Conservation (phyloP, 768 basidiomycete species). For the Tubosaeta brunneosetosa region DNA sequence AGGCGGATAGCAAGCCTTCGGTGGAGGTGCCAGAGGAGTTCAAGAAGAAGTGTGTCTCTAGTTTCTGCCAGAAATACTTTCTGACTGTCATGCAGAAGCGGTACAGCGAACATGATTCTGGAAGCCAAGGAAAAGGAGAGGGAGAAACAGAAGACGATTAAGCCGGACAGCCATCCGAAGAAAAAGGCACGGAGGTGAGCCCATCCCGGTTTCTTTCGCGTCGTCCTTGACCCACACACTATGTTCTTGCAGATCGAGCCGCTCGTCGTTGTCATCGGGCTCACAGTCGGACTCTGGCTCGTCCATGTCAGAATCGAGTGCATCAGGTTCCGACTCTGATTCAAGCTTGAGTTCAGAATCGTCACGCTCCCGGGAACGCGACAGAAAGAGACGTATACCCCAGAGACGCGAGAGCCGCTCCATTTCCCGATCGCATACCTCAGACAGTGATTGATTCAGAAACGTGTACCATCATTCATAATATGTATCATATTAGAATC, state of each 20-base stretch:
- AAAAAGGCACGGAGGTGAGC: slow-evolving; percentile 39
- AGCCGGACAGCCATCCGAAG: slow-evolving; percentile 27
- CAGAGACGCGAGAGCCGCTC: slow-evolving; percentile 21
- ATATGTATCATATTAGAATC: slow-evolving; percentile 10
- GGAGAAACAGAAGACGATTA: slow-evolving; percentile 35
- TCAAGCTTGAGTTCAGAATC: slow-evolving; percentile 42
- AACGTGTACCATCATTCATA: slow-evolving; percentile 6
- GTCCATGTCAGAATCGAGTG: slow-evolving; percentile 39
- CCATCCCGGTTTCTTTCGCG: slow-evolving; percentile 20
- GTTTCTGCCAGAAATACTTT: neutral
- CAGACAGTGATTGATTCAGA: slow-evolving; percentile 15
- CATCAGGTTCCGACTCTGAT: slow-evolving; percentile 37
- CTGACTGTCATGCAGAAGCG: slow-evolving; percentile 42
- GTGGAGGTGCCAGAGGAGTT: slow-evolving; percentile 91
- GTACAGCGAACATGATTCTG: slow-evolving; percentile 82
- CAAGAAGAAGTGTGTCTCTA: slow-evolving; percentile 59
- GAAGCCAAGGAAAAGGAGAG: slow-evolving; percentile 79
- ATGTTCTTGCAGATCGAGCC: slow-evolving; percentile 28
- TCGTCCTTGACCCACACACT: neutral
- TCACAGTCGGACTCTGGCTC: slow-evolving; percentile 28
- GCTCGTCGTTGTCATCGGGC: slow-evolving; percentile 22
- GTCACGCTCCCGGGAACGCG: slow-evolving; percentile 42
- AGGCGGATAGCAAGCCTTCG: slow-evolving; percentile 65
- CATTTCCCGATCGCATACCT: slow-evolving; percentile 13
- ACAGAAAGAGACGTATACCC: slow-evolving; percentile 37